Evolutionary conservation across 2,329 filamentous ascomycete species (phyloP).

Genomic region (Penicillium crustosum): DNA sequence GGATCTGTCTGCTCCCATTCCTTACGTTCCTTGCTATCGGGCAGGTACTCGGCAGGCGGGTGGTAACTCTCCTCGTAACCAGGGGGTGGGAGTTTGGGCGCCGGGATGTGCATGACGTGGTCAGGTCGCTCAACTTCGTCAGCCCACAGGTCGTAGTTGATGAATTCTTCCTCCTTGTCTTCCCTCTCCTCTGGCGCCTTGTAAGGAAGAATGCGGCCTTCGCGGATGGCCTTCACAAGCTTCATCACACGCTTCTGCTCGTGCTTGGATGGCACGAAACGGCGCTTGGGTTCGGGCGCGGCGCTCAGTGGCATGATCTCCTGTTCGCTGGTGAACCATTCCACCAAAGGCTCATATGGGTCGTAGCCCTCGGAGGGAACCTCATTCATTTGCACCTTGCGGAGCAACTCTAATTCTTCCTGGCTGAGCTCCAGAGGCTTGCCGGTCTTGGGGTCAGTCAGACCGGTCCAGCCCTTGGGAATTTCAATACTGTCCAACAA

Average conservation of each 20-base stretch:
- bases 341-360: conserved; percentile 88
- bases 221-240: conserved; percentile 90
- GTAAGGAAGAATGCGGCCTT: conserved; percentile 91
- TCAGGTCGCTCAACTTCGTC: conserved; percentile 80
- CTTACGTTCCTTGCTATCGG: conserved; percentile 77
- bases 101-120: conserved; percentile 91
- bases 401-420: conserved; percentile 85
- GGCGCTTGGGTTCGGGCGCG: conserved; percentile 91
- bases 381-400: conserved; percentile 85
- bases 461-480: conserved; percentile 93
- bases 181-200: conserved; percentile 73
- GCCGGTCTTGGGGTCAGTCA: conserved; percentile 91
- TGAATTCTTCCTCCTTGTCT: conserved; percentile 68
- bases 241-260: conserved; percentile 97
- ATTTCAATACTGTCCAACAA: conserved; percentile 94
- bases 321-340: conserved; percentile 87
- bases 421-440: conserved; percentile 84
- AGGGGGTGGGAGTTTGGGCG: conserved; percentile 88
- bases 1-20: conserved; percentile 83
- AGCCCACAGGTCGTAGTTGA: conserved; percentile 89
- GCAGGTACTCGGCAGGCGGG: conserved; percentile 90
- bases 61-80: conserved; percentile 97
- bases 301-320: conserved; percentile 95
- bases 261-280: conserved; percentile 95
- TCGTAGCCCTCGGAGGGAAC: conserved; percentile 85